phyloP scores from a whole-genome alignment of 164 flowering plant species.

The Macadamia integrifolia region DNA sequence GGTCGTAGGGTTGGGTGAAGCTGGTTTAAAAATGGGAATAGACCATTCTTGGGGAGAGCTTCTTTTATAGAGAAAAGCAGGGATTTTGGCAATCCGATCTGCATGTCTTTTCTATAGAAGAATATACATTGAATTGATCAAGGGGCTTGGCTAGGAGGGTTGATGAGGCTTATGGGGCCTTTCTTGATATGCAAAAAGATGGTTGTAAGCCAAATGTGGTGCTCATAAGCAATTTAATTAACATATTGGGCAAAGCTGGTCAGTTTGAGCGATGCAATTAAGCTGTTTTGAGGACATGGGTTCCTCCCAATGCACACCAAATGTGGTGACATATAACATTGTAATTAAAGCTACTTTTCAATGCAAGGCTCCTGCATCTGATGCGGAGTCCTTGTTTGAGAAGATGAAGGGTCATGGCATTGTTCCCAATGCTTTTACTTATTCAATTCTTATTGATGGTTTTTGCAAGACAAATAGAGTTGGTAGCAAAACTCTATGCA shows the following conservation, averaged over 20 bases:
- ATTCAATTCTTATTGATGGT: conserved; percentile 92
- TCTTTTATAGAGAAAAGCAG: too few relatives aligned
- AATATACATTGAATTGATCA: conserved; percentile 75
- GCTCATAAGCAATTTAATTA: conserved; percentile 72
- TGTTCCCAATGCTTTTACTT: conserved; percentile 67
- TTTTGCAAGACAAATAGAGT: conserved; percentile 81
- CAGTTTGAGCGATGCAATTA: conserved; percentile 57
- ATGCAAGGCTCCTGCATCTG: conserved; percentile 58
- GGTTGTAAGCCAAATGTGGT: conserved; percentile 82
- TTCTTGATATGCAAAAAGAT: conserved; percentile 45
- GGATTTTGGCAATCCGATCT: too few relatives aligned
- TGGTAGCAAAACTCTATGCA: conserved; percentile 6
- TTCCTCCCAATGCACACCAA: conserved; percentile 53
- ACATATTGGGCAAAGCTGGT: conserved; percentile 64
- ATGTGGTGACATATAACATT: conserved; percentile 81
- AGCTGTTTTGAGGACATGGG: conserved; percentile 61
- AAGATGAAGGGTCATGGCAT: conserved; percentile 78
- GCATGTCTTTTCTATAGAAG: too few relatives aligned
- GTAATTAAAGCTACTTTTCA: conserved; percentile 66
- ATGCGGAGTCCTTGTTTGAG: conserved; percentile 59
- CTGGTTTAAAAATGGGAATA: too few relatives aligned
- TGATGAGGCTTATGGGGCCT: conserved; percentile 69
- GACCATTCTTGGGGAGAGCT: too few relatives aligned
- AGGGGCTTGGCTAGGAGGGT: conserved; percentile 82
- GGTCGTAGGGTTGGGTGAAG: too few relatives aligned